These are phyloP conservation scores for Didymella arachidicola DNA, from an alignment of 2,329 filamentous ascomycete genomes.

Conservation along the genomic window DNA sequence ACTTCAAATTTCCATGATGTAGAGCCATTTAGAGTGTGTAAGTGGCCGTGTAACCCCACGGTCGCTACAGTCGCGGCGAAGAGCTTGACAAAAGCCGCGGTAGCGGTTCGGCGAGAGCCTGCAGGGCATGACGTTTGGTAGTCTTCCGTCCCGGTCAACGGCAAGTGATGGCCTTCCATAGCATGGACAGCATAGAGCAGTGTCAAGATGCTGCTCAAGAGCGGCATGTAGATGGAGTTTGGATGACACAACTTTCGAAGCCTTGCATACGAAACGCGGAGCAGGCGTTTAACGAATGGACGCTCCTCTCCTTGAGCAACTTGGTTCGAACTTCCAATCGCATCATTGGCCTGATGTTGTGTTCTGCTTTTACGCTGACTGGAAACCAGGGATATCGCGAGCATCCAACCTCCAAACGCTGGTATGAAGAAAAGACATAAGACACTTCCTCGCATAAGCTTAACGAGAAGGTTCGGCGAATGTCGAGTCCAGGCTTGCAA, in stretches of 20 bases:
- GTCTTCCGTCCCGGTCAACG: background rate
- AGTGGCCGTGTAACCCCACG: background rate
- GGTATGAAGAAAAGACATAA: background rate
- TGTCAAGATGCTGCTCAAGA: background rate
- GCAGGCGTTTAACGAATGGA: background rate
- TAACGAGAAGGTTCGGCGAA: background rate
- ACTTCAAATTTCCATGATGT: background rate
- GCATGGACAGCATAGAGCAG: background rate
- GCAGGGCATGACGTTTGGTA: background rate
- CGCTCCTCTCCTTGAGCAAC: background rate
- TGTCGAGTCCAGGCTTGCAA: background rate
- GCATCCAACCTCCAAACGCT: background rate
- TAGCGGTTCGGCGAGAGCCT: background rate
- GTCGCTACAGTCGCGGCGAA: background rate
- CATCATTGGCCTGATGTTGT: background rate
- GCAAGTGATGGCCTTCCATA: background rate
- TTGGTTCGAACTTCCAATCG: background rate
- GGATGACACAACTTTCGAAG: background rate
- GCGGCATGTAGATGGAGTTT: background rate
- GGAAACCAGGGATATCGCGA: background rate
- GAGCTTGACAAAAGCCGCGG: constrained; percentile 1
- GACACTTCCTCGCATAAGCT: background rate
- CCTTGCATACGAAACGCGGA: too few species aligned
- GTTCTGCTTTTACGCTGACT: too few species aligned
- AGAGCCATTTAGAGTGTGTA: background rate